A percentile compares a stretch with the other conserved stretches of the same genome.
Evolutionary conservation across 768 basidiomycete genomes (phyloP).

Genomic region (Dacryopinax spathularia): DNA sequence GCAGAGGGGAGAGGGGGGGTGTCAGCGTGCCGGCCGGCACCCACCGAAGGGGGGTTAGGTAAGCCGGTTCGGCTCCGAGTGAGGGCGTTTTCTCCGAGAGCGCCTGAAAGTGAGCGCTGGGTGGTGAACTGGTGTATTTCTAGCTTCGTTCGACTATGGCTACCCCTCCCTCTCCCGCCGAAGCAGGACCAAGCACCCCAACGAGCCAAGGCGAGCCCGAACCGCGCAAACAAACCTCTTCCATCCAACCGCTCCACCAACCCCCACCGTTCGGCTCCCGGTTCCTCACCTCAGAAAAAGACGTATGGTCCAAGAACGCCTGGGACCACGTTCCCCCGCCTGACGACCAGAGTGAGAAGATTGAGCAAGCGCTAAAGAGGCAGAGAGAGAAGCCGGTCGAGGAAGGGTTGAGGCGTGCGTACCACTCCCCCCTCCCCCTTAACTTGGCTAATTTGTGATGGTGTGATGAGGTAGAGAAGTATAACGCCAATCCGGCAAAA

Average conservation of each 20-base stretch:
- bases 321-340: slow-evolving; percentile 77
- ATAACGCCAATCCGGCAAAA: slow-evolving; percentile 20
- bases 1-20: no score
- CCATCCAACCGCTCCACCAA: not conserved
- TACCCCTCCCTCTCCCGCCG: no score
- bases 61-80: no score
- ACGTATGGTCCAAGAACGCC: slow-evolving; percentile 17
- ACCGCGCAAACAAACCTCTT: not conserved
- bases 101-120: no score
- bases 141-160: no score
- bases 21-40: no score
- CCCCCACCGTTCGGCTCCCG: not conserved
- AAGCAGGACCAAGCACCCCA: no score
- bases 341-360: slow-evolving; percentile 60
- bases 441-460: no score
- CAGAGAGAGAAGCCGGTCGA: slow-evolving; percentile 65
- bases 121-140: no score
- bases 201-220: no score
- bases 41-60: no score
- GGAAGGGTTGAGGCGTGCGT: slow-evolving; percentile 51
- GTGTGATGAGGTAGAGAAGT: slow-evolving; percentile 13
- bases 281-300: not conserved
- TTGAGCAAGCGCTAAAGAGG: slow-evolving; percentile 50
- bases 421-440: not conserved
- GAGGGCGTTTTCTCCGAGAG: no score